Conservation (phyloP, 139 green algal species). For the Tetradesmus lagerheimii region DNA sequence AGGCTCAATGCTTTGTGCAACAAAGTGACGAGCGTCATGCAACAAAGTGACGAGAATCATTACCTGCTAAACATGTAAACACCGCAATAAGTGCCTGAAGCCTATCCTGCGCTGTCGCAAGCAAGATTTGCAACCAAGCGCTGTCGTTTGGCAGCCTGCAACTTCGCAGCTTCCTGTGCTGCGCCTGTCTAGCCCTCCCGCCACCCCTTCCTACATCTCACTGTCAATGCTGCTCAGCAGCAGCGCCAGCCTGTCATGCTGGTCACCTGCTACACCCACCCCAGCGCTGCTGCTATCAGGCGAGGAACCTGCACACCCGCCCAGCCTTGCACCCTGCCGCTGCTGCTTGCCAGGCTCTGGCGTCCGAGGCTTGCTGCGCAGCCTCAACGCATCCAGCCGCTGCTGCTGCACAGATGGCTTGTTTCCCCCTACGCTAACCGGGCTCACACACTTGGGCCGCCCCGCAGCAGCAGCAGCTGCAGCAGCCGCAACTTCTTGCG, state of each 20-base stretch:
- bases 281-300: background rate
- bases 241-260: background rate
- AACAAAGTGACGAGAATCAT: no score
- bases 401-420: conserved; percentile 22
- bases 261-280: background rate
- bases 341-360: conserved; percentile 1
- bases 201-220: background rate
- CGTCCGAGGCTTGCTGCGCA: background rate
- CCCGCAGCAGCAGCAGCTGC: background rate
- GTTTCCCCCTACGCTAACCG: background rate
- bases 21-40: no score
- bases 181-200: no score
- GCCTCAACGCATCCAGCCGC: conserved; percentile 27
- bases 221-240: background rate
- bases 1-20: no score
- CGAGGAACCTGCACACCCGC: background rate
- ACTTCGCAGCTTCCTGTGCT: no score
- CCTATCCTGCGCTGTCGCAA: no score
- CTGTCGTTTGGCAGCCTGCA: no score
- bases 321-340: background rate
- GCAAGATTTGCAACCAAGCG: no score
- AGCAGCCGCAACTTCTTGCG: background rate
- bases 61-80: no score
- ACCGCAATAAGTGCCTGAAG: no score
- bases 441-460: background rate